A percentile compares a stretch with the other conserved stretches of the same genome.
Evolutionary conservation across 2,329 filamentous ascomycete genomes (phyloP).

Genomic region (Fusarium sp.): DNA sequence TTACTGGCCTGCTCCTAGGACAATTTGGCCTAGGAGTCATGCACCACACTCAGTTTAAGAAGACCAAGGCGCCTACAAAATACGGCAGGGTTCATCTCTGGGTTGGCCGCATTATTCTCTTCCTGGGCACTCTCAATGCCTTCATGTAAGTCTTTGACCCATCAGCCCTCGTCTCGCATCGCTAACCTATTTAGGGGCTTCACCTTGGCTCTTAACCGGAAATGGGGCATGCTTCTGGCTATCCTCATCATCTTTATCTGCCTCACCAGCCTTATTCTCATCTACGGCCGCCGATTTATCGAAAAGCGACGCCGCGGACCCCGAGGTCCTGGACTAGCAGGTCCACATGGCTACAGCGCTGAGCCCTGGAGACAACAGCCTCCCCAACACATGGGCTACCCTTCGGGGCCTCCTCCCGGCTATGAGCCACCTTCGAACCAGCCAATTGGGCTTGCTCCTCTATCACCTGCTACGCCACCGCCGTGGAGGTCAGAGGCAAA

Average conservation of each 20-base stretch:
- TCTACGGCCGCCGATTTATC: slow-evolving; percentile 46
- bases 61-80: slow-evolving; percentile 61
- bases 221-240: slow-evolving; percentile 61
- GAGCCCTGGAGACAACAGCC: slow-evolving; percentile 47
- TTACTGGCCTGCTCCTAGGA: slow-evolving; percentile 62
- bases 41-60: slow-evolving; percentile 66
- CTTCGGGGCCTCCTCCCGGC: slow-evolving; percentile 48
- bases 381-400: slow-evolving; percentile 35
- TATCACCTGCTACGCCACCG: slow-evolving; percentile 41
- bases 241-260: slow-evolving; percentile 58
- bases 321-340: slow-evolving; percentile 25
- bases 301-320: slow-evolving; percentile 38
- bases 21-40: slow-evolving; percentile 67
- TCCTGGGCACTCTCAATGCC: slow-evolving; percentile 66
- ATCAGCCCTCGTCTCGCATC: neutral
- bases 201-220: slow-evolving; percentile 63
- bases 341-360: slow-evolving; percentile 42
- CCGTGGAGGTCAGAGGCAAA: slow-evolving; percentile 45
- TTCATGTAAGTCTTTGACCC: slow-evolving; percentile 60
- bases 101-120: slow-evolving; percentile 66
- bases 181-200: slow-evolving; percentile 60
- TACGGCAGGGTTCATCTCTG: slow-evolving; percentile 67
- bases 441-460: slow-evolving; percentile 42
- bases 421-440: slow-evolving; percentile 50
- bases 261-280: slow-evolving; percentile 55